Conservation (phyloP, 345 rosid species). For the Anacardium occidentale region DNA sequence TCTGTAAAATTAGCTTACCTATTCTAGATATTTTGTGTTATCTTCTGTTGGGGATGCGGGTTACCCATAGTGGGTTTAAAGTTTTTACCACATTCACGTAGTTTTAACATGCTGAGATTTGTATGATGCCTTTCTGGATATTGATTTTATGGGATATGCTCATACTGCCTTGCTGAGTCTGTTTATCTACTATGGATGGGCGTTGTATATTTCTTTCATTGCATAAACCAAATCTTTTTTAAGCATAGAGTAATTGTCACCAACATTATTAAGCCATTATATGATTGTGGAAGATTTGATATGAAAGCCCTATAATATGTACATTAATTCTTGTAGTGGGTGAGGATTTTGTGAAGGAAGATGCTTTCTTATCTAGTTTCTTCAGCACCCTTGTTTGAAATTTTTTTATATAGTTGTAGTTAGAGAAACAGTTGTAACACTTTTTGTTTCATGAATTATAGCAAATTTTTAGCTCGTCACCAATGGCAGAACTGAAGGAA, state of each 20-base stretch:
- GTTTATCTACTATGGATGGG: neutral
- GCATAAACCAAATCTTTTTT: neutral
- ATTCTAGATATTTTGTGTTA: neutral
- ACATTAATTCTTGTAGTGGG: neutral
- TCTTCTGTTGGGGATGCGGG: neutral
- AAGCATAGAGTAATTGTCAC: neutral
- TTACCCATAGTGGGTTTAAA: neutral
- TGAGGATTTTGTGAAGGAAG: neutral
- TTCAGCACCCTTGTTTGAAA: neutral
- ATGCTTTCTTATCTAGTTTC: neutral
- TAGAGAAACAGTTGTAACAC: neutral
- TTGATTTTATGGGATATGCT: neutral
- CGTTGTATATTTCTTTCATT: neutral
- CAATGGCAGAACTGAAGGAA: conserved; percentile 86
- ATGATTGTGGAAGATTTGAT: neutral
- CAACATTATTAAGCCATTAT: neutral
- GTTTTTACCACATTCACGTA: neutral
- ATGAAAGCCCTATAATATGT: neutral
- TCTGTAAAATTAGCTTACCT: too few species aligned
- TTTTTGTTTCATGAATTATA: conserved; percentile 12
- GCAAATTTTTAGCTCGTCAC: conserved; percentile 18
- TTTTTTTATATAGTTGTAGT: neutral
- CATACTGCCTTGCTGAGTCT: neutral
- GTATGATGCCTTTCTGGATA: neutral
- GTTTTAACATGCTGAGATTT: neutral